These are phyloP conservation scores for Zoysia japonica DNA, from an alignment of 176 grass and related monocot genomes.

Conservation along the genomic window DNA sequence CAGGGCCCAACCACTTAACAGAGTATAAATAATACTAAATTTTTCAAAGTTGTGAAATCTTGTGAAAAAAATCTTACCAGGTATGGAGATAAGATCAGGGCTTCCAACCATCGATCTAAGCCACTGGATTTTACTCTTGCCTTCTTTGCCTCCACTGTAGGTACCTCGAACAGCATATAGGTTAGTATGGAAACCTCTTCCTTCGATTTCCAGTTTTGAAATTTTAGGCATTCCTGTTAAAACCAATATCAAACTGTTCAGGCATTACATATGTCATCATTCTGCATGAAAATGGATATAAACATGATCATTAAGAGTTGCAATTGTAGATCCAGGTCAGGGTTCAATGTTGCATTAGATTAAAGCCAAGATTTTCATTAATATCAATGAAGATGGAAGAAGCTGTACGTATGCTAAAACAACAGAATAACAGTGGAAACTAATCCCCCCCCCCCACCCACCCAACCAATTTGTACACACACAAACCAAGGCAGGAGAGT, in stretches of 20 bases:
- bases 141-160: constrained; percentile 94
- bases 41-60: neutral
- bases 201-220: constrained; percentile 96
- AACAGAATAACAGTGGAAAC: neutral
- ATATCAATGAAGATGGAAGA: neutral
- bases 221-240: constrained; percentile 84
- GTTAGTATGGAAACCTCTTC: constrained; percentile 97
- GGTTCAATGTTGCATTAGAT: constrained; percentile 3
- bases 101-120: constrained; percentile 94
- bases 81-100: constrained; percentile 97
- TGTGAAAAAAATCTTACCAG: constrained; percentile 55
- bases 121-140: constrained; percentile 97
- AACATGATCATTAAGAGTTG: constrained; percentile 4
- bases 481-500: no score
- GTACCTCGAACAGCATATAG: constrained; percentile 71
- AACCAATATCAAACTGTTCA: constrained; percentile 15
- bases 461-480: no score
- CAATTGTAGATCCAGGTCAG: constrained; percentile 18
- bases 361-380: constrained; percentile 22
- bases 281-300: constrained; percentile 12
- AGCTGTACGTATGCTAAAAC: neutral
- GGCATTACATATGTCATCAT: constrained; percentile 16
- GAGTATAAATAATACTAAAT: neutral
- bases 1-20: no score
- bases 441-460: no score